Evolutionary conservation across 2,329 filamentous ascomycete species (phyloP).

Genomic region (Calycina herbarum): DNA sequence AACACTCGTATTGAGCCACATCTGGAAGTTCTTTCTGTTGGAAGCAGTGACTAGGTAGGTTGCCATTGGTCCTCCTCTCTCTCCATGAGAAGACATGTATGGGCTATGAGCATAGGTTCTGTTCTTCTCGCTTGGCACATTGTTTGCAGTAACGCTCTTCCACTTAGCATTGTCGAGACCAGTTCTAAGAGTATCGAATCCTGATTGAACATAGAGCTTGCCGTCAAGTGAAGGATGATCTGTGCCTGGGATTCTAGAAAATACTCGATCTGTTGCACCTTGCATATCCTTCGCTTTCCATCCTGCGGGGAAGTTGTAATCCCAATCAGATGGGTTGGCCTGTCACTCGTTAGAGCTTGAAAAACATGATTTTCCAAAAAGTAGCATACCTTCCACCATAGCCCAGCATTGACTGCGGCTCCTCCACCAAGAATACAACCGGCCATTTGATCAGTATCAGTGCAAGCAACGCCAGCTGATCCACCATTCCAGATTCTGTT

Average conservation of each 20-base stretch:
- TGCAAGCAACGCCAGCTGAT: constrained; percentile 54
- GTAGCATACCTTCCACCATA: constrained; percentile 60
- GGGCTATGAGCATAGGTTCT: constrained; percentile 62
- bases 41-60: constrained; percentile 68
- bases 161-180: constrained; percentile 63
- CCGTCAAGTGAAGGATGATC: constrained; percentile 65
- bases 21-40: constrained; percentile 61
- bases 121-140: constrained; percentile 61
- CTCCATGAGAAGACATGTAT: constrained; percentile 67
- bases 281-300: constrained; percentile 68
- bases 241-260: constrained; percentile 70
- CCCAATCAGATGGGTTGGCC: constrained; percentile 66
- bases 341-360: constrained; percentile 30
- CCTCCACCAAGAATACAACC: constrained; percentile 68
- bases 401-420: constrained; percentile 58
- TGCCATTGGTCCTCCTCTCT: constrained; percentile 68
- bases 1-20: constrained; percentile 67
- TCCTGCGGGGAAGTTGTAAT: constrained; percentile 69
- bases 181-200: constrained; percentile 61
- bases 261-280: constrained; percentile 60
- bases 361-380: neutral
- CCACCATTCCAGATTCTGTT: constrained; percentile 57
- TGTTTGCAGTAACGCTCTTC: constrained; percentile 61
- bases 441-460: constrained; percentile 71
- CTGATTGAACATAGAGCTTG: constrained; percentile 65